Base-by-base conservation (phyloP, 345 rosid genomes). In the Gossypium raimondii region DNA sequence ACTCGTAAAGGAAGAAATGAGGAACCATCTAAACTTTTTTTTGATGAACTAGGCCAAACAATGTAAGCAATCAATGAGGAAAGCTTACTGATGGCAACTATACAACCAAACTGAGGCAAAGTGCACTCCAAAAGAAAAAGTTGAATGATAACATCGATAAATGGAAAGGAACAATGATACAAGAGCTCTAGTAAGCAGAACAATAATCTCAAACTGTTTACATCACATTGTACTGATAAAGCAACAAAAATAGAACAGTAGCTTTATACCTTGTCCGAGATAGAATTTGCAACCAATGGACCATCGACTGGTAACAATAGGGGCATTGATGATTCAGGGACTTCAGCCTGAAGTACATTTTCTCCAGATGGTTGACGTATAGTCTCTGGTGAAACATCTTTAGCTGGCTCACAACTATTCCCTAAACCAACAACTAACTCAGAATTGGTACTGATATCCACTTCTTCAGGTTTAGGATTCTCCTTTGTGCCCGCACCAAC, bases 351-450 rank as follows among this genome's bases (percentile, higher is more conserved):
- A 22, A 70, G 62, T 52, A 52, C 47, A 72, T 76, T 80, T 67
- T 79, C 82, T 63, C 74, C 62, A 56, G 60, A 67, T 25, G 70
- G 70, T 72, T 65, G 74, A 13, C 73, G 78, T 17, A n/a, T 56
- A 11, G 68, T 38, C 17, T 71, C 81, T 16, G 48, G 56, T 18
- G 53, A 53, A 55, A 71, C 25, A 52, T 60, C 67, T 43, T 72
- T 62, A 79, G 70, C 62, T 25, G 57, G 38, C 44, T n/a, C 78
- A 67, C 52, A 29, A 29, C 45, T 70, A 69, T 74, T 70, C 47
- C 55, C 80, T 74, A 60, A 70, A 58, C 80, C 82, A 69, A 72
- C 45, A 74, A 74, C 80, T 74, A 78, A 50, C 75, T 81, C 82
- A 58, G 70, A 11, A 72, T 57, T 70, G 67, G 62, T 67, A 48